A percentile compares a stretch with the other conserved stretches of the same genome.
Evolutionary conservation across 2,329 filamentous ascomycete genomes (phyloP).

Genomic region (Aspergillus ochraceus): DNA sequence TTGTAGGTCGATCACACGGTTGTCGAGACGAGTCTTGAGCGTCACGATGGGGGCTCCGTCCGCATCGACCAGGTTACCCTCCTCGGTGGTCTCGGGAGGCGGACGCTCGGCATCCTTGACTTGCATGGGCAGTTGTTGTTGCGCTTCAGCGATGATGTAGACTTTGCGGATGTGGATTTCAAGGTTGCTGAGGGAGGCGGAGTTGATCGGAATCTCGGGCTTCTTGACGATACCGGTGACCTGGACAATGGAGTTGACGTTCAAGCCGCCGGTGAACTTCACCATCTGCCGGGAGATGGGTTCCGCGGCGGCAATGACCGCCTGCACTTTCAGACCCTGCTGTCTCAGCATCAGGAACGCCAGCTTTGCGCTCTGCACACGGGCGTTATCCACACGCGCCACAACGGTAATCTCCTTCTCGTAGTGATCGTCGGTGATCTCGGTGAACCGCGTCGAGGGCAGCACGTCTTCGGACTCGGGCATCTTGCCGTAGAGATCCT

Average conservation of each 20-base stretch:
- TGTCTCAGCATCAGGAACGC: conserved; percentile 83
- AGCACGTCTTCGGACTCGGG: conserved; percentile 59
- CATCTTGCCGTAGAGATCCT: conserved; percentile 78
- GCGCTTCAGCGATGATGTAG: conserved; percentile 70
- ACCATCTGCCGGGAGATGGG: conserved; percentile 84
- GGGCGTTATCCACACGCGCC: conserved; percentile 81
- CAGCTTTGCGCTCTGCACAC: conserved; percentile 87
- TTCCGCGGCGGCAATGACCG: conserved; percentile 65
- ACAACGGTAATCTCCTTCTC: conserved; percentile 74
- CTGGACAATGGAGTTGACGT: conserved; percentile 76
- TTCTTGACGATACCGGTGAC: conserved; percentile 80
- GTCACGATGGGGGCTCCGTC: conserved; percentile 68
- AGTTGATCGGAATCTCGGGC: conserved; percentile 84
- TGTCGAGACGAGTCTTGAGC: conserved; percentile 83
- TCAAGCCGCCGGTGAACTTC: conserved; percentile 78
- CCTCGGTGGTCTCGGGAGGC: conserved; percentile 45
- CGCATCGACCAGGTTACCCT: conserved; percentile 51
- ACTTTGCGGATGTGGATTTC: conserved; percentile 89
- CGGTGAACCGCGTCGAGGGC: conserved; percentile 59
- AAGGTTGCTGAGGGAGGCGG: conserved; percentile 72
- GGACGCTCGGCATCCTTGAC: conserved; percentile 54
- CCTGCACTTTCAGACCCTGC: conserved; percentile 78
- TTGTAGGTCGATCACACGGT: conserved; percentile 88
- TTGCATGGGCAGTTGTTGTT: conserved; percentile 61
- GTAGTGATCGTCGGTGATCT: conserved; percentile 59